phyloP scores from a whole-genome alignment of 257 asterid species.

The Agastache rugosa region DNA sequence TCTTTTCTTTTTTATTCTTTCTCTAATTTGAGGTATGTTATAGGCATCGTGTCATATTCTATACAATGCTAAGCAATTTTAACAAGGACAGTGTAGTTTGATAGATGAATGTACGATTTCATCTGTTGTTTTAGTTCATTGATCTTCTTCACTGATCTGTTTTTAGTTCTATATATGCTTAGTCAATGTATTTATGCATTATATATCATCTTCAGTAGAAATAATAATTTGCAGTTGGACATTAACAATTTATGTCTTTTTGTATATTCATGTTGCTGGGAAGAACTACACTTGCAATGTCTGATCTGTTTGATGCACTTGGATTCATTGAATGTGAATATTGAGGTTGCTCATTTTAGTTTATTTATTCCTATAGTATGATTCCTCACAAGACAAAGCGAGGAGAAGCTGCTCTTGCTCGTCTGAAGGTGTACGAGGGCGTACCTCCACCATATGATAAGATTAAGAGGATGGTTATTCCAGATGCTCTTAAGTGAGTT shows the following conservation, averaged over 20 bases:
- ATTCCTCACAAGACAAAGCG: constrained; percentile 84
- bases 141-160: neutral
- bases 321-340: neutral
- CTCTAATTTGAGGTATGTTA: neutral
- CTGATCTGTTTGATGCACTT: too few species aligned
- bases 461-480: constrained; percentile 76
- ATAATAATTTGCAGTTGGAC: neutral
- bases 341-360: constrained; percentile 7
- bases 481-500: constrained; percentile 83
- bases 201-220: too few species aligned
- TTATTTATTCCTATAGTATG: constrained; percentile 44
- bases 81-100: neutral
- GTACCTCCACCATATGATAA: constrained; percentile 76
- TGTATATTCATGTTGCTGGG: neutral
- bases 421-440: constrained; percentile 75
- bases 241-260: neutral
- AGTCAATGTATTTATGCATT: neutral
- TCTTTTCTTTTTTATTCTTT: neutral
- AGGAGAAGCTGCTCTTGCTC: constrained; percentile 76
- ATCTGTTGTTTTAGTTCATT: neutral
- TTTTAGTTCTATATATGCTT: neutral
- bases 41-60: neutral
- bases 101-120: neutral
- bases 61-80: neutral
- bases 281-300: neutral